Evolutionary conservation across 192 early-diverging fungal genomes (phyloP).

Genomic region (Rhizophlyctis rosea): DNA sequence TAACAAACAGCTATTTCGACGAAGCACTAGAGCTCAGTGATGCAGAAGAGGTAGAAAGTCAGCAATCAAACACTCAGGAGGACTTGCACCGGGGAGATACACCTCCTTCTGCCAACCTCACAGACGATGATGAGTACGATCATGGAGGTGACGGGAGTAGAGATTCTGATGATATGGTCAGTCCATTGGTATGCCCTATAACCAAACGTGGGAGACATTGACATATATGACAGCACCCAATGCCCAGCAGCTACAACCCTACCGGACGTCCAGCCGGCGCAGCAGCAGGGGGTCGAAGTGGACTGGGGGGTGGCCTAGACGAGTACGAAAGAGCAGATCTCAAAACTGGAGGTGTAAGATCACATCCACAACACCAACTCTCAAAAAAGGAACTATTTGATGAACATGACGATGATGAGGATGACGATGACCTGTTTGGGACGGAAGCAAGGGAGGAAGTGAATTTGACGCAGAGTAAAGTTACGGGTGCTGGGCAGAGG

Average conservation of each 20-base stretch:
- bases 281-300: too few species aligned
- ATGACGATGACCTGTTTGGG: conserved; percentile 21
- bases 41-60: conserved; percentile 24
- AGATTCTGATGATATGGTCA: too few species aligned
- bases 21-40: conserved; percentile 40
- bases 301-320: too few species aligned
- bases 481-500: too few species aligned
- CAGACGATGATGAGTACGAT: conserved; percentile 47
- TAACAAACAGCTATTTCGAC: conserved; percentile 45
- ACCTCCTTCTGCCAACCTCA: conserved; percentile 43
- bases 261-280: conserved; percentile 15
- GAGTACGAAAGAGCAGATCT: too few species aligned
- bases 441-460: too few species aligned
- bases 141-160: conserved; percentile 43
- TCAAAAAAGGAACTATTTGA: conserved; percentile 9
- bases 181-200: too few species aligned
- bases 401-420: conserved; percentile 38
- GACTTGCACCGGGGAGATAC: conserved; percentile 37
- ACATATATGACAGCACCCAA: conserved; percentile 12
- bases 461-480: too few species aligned
- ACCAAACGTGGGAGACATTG: too few species aligned
- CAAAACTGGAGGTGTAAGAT: too few species aligned
- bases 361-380: too few species aligned
- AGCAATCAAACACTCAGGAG: conserved; percentile 10
- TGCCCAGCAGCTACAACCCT: not conserved